Evolutionary conservation across 2,329 filamentous ascomycete species (phyloP).

Genomic region (Akanthomyces lecanii): DNA sequence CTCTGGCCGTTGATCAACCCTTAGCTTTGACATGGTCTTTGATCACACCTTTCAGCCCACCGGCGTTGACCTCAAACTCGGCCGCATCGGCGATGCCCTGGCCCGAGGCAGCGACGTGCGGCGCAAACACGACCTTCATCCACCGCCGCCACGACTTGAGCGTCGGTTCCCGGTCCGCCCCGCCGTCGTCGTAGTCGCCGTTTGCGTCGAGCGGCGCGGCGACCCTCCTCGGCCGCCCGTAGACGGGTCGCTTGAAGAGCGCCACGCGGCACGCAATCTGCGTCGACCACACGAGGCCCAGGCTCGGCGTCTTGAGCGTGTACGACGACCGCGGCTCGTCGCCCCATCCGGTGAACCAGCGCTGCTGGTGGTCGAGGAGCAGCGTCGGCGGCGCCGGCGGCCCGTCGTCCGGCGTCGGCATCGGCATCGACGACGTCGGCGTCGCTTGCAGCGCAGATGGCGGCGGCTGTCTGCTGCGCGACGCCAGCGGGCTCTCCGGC

Average conservation of each 20-base stretch:
- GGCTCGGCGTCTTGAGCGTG: slow-evolving; percentile 72
- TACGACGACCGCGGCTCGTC: slow-evolving; percentile 52
- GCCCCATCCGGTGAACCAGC: slow-evolving; percentile 95
- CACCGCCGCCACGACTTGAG: slow-evolving; percentile 64
- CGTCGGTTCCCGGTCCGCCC: slow-evolving; percentile 39
- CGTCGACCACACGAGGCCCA: slow-evolving; percentile 87
- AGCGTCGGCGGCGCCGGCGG: slow-evolving; percentile 50
- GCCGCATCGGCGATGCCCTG: slow-evolving; percentile 48
- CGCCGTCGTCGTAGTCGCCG: slow-evolving; percentile 33
- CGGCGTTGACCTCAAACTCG: slow-evolving; percentile 72
- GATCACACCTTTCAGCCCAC: slow-evolving; percentile 46
- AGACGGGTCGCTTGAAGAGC: slow-evolving; percentile 66
- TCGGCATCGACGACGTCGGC: slow-evolving; percentile 39
- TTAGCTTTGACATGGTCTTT: slow-evolving; percentile 7
- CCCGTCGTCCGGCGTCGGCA: slow-evolving; percentile 27
- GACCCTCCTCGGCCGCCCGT: slow-evolving; percentile 35
- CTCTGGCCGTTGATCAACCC: neutral
- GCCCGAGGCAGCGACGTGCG: slow-evolving; percentile 60
- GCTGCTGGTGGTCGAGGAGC: slow-evolving; percentile 81
- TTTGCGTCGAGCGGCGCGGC: slow-evolving; percentile 32
- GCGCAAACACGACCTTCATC: slow-evolving; percentile 87
- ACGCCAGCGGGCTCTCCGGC: slow-evolving; percentile 46
- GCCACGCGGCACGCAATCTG: slow-evolving; percentile 81
- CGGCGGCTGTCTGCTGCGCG: slow-evolving; percentile 35
- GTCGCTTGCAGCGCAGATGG: slow-evolving; percentile 29